Evolutionary conservation across 441 rosid genomes (phyloP).

Genomic region (Aleurites moluccanus): DNA sequence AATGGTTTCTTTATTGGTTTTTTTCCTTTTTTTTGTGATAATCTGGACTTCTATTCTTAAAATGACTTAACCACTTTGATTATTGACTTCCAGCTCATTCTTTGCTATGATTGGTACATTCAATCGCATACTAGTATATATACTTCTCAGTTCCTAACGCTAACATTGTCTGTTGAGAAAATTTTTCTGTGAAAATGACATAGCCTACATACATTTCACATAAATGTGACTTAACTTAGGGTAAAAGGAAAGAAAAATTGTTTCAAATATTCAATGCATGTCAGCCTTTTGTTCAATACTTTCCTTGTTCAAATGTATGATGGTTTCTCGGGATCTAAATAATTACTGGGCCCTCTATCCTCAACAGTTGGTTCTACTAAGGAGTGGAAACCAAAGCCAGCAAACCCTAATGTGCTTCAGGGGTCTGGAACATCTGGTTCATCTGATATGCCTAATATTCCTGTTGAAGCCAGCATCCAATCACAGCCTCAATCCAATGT

Average conservation of each 20-base stretch:
- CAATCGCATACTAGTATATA: neutral
- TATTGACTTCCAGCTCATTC: neutral
- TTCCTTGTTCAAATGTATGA: neutral
- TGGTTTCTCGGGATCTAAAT: conserved; percentile 16
- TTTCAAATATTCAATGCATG: conserved; percentile 2
- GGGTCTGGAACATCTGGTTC: conserved; percentile 51
- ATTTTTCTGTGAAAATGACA: neutral
- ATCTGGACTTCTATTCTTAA: neutral
- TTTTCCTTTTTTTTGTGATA: neutral
- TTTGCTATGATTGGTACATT: neutral
- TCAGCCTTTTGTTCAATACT: neutral
- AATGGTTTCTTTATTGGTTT: neutral
- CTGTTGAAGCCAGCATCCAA: conserved; percentile 47
- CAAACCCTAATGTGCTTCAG: conserved; percentile 48
- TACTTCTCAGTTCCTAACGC: neutral
- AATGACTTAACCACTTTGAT: neutral
- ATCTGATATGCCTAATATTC: conserved; percentile 44
- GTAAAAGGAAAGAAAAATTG: neutral
- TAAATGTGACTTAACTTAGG: neutral
- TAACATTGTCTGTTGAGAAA: neutral
- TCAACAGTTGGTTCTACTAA: conserved; percentile 56
- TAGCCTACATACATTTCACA: neutral
- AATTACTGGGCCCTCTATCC: conserved; percentile 27
- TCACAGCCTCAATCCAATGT: conserved; percentile 37
- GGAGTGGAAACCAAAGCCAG: conserved; percentile 95